phyloP scores from a whole-genome alignment of 139 green algal species.

The Picochlorum sp. region DNA sequence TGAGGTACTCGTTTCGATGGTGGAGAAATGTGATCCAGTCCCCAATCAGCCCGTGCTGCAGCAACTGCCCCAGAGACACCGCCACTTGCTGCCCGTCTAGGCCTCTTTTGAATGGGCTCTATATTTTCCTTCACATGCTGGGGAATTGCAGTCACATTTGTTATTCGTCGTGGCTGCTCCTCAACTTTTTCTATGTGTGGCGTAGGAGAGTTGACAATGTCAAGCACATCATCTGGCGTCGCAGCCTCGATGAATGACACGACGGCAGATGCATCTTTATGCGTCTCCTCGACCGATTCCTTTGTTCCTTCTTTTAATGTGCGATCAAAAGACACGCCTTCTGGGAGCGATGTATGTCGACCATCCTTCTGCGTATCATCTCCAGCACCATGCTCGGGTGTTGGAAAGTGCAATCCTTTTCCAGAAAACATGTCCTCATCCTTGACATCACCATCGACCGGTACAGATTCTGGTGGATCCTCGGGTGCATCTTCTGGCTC shows the following conservation, averaged over 20 bases:
- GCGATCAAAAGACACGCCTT: no score
- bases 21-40: slow-evolving; percentile 17
- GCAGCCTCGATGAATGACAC: no score
- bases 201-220: slow-evolving; percentile 9
- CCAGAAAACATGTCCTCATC: slow-evolving; percentile 1
- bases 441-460: background rate
- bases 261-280: no score
- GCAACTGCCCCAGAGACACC: slow-evolving; percentile 28
- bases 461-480: background rate
- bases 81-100: slow-evolving; percentile 21
- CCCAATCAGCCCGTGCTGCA: slow-evolving; percentile 21
- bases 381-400: background rate
- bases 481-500: background rate
- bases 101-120: slow-evolving; percentile 17
- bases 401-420: background rate
- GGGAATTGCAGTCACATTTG: background rate
- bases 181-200: background rate
- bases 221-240: no score
- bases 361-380: background rate
- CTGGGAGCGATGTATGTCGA: no score
- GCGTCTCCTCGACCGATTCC: no score
- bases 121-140: slow-evolving; percentile 1
- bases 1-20: slow-evolving; percentile 18
- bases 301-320: no score
- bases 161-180: slow-evolving; percentile 1